Percentiles rank a stretch among this genome's conserved stretches.
Conservation (phyloP, 805 yeast genomes). For the Jamesozyma spencerorum region DNA sequence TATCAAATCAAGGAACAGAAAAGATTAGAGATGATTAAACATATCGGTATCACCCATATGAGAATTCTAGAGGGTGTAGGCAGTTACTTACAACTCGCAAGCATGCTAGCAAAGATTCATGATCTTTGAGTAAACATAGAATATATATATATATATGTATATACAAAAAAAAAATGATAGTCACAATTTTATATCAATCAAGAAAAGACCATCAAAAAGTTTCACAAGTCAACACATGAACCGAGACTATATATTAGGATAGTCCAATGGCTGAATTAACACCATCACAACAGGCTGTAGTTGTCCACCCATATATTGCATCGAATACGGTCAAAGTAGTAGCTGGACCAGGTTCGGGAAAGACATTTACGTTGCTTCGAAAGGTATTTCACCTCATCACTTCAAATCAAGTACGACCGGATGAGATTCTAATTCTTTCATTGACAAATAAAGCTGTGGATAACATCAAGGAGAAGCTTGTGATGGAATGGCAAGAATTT, state of each 20-base stretch:
- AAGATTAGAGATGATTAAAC: constrained; percentile 69
- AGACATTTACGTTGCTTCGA: constrained; percentile 49
- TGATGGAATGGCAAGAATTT: constrained; percentile 28
- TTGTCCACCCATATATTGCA: constrained; percentile 33
- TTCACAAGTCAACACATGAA: too few species aligned
- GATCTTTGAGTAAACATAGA: constrained; percentile 10
- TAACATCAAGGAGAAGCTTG: constrained; percentile 31
- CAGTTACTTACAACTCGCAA: constrained; percentile 76
- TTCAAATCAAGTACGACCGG: constrained; percentile 34
- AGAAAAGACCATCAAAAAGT: too few species aligned
- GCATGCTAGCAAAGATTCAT: constrained; percentile 56
- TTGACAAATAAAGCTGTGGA: constrained; percentile 64
- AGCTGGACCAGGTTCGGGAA: constrained; percentile 74
- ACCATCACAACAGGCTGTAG: constrained; percentile 38
- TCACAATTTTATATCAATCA: too few species aligned
- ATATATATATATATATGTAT: neutral
- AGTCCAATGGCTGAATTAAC: too few species aligned
- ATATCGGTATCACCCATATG: constrained; percentile 88
- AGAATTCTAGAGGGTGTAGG: constrained; percentile 88
- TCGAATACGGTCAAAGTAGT: constrained; percentile 40
- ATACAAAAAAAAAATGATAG: neutral
- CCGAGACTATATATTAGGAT: too few species aligned
- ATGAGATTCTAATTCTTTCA: constrained; percentile 51
- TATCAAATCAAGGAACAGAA: constrained; percentile 57
- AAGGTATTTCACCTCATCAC: constrained; percentile 42